Conservation (phyloP, 352 stramenopile genomes). For the Pythium rishiriense region DNA sequence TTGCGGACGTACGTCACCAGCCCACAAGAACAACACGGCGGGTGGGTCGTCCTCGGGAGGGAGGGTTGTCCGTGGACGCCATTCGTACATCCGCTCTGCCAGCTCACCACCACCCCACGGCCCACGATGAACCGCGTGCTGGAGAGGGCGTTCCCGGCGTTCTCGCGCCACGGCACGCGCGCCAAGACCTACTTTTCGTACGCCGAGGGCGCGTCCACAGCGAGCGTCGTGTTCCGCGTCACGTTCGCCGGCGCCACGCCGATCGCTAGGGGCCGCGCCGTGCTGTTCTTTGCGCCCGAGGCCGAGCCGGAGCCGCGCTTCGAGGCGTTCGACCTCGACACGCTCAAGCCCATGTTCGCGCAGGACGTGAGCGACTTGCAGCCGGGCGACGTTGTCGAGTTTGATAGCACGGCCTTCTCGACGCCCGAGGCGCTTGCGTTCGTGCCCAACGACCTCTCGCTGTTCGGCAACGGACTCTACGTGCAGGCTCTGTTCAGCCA, state of each 20-base stretch:
- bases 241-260: conserved; percentile 37
- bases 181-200: conserved; percentile 59
- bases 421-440: conserved; percentile 59
- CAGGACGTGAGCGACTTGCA: conserved; percentile 63
- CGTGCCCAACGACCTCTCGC: conserved; percentile 51
- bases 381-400: conserved; percentile 56
- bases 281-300: conserved; percentile 61
- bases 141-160: conserved; percentile 66
- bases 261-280: conserved; percentile 49
- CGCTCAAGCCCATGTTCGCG: conserved; percentile 57
- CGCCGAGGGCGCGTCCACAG: conserved; percentile 49
- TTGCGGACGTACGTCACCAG: conserved; percentile 2
- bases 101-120: neutral
- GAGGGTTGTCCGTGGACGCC: neutral
- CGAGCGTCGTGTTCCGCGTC: conserved; percentile 58
- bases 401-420: conserved; percentile 64
- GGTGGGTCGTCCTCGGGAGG: no score
- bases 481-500: conserved; percentile 70
- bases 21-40: conserved; percentile 2
- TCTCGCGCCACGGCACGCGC: conserved; percentile 39
- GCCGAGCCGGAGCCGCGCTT: conserved; percentile 49
- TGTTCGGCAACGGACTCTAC: conserved; percentile 46
- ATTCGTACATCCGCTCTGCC: neutral
- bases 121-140: conserved; percentile 65
- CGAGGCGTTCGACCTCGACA: conserved; percentile 59